phyloP scores from a whole-genome alignment of 805 yeast species.

The Nakazawaea ambrosiae region DNA sequence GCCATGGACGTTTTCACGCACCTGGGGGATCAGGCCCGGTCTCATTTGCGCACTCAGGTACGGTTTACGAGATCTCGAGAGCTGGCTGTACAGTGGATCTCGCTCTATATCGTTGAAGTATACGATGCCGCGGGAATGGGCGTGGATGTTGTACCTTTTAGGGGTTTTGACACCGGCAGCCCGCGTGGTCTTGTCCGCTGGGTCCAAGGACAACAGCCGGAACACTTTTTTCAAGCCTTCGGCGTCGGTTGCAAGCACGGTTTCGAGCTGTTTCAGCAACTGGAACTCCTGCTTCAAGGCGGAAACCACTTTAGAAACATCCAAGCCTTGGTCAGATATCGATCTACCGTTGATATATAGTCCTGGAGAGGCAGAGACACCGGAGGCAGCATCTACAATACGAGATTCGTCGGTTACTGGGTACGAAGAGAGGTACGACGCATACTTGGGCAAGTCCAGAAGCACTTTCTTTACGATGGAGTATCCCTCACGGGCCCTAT shows the following conservation, averaged over 20 bases:
- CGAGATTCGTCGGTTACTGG: no score
- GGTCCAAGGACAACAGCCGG: no score
- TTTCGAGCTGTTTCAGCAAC: conserved; percentile 19
- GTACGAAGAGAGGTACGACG: conserved; percentile 27
- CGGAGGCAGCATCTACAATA: no score
- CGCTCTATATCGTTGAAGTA: conserved; percentile 73
- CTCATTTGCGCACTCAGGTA: conserved; percentile 35
- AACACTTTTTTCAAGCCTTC: no score
- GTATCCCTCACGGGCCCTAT: conserved; percentile 23
- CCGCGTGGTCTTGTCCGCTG: no score
- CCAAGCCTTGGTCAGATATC: conserved; percentile 36
- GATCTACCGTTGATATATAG: conserved; percentile 68
- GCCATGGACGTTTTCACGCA: conserved; percentile 70
- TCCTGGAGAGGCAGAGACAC: conserved; percentile 30
- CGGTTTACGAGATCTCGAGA: conserved; percentile 35
- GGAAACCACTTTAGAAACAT: conserved; percentile 34
- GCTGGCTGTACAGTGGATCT: conserved; percentile 46
- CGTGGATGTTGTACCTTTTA: conserved; percentile 19
- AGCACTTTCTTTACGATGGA: conserved; percentile 32
- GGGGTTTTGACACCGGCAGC: no score
- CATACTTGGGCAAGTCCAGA: conserved; percentile 49
- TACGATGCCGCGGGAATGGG: conserved; percentile 33
- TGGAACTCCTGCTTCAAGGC: conserved; percentile 30
- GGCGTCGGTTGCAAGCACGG: no score
- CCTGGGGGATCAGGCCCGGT: conserved; percentile 60